Conservation (phyloP, 257 asterid genomes). For the Avicennia marina region DNA sequence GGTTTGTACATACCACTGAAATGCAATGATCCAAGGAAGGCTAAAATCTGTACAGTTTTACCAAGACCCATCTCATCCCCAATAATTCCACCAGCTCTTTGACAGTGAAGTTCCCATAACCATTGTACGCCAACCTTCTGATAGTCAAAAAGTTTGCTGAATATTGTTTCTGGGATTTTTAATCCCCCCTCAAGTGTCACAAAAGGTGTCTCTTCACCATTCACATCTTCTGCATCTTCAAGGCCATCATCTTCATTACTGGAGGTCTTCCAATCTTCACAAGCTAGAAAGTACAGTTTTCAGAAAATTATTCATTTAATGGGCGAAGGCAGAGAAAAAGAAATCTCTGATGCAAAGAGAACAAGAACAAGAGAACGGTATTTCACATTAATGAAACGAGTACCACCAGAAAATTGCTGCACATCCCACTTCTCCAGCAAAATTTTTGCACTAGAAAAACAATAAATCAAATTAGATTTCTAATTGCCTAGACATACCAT, state of each 20-base stretch:
- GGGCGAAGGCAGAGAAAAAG: slow-evolving; percentile 4
- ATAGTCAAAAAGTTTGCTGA: slow-evolving; percentile 76
- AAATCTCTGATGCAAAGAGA: not conserved
- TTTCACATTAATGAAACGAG: slow-evolving; percentile 12
- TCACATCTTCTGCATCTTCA: slow-evolving; percentile 47
- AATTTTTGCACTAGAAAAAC: slow-evolving; percentile 13
- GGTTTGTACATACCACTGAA: slow-evolving; percentile 85
- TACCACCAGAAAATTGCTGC: not conserved
- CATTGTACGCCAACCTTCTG: slow-evolving; percentile 98
- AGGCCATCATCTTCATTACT: slow-evolving; percentile 46
- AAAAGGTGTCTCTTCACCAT: slow-evolving; percentile 46
- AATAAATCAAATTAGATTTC: slow-evolving; percentile 4
- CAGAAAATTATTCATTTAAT: slow-evolving; percentile 5
- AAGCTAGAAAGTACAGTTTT: slow-evolving; percentile 16
- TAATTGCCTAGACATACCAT: slow-evolving; percentile 40
- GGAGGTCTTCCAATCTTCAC: slow-evolving; percentile 50
- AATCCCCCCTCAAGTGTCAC: slow-evolving; percentile 93
- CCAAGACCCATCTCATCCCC: slow-evolving; percentile 99
- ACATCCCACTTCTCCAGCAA: slow-evolving; percentile 11
- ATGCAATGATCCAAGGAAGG: slow-evolving; percentile 92
- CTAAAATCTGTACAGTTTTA: slow-evolving; percentile 82
- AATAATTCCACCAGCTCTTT: slow-evolving; percentile 92
- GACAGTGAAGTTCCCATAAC: slow-evolving; percentile 99
- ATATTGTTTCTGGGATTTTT: slow-evolving; percentile 67
- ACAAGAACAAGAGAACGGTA: slow-evolving; percentile 6